Conservation (phyloP, 441 rosid genomes). For the Bocquillonia castaneifolia region DNA sequence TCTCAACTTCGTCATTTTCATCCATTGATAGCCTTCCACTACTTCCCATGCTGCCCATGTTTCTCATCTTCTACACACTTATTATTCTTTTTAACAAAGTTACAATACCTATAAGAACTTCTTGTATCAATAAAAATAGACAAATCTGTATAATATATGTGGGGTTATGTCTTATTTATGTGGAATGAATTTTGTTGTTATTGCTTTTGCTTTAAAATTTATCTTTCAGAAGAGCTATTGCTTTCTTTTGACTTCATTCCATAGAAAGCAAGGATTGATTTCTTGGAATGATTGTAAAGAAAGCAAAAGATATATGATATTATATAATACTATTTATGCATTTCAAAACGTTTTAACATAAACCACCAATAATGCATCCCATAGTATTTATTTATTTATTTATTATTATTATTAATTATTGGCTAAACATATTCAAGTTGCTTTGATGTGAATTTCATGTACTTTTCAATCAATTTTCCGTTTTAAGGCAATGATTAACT, state of each 20-base stretch:
- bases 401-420: no score
- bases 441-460: no score
- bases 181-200: neutral
- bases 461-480: no score
- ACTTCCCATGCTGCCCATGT: constrained; percentile 31
- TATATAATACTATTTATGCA: no score
- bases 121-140: neutral
- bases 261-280: constrained; percentile 22
- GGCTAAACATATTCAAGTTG: no score
- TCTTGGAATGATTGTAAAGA: neutral
- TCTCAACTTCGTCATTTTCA: constrained; percentile 51
- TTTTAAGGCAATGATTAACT: no score
- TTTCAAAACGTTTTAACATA: no score
- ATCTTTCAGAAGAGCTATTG: constrained; percentile 25
- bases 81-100: neutral
- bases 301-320: constrained; percentile 2
- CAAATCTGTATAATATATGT: no score
- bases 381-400: no score
- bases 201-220: constrained; percentile 63
- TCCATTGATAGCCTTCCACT: constrained; percentile 46
- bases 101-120: neutral
- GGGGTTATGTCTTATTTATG: neutral
- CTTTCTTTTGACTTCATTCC: constrained; percentile 51
- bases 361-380: no score
- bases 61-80: constrained; percentile 19